Conservation (phyloP, 2,329 filamentous ascomycete genomes). For the Incumbomyces delicatus region DNA sequence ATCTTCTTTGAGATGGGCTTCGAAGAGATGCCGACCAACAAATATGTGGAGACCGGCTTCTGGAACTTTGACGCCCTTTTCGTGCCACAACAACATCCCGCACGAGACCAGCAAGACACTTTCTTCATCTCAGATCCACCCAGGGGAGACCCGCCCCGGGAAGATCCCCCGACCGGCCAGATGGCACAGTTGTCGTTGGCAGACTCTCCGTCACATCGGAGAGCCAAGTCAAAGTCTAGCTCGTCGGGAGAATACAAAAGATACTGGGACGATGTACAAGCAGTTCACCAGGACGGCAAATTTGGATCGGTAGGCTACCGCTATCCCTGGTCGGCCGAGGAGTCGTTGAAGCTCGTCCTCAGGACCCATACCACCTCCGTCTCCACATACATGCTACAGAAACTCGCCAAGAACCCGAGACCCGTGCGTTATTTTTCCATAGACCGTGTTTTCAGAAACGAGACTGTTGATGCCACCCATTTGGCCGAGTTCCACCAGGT, state of each 20-base stretch:
- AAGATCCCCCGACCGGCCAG: constrained; percentile 39
- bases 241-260: constrained; percentile 58
- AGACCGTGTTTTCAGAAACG: constrained; percentile 95
- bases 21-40: constrained; percentile 91
- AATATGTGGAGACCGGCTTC: constrained; percentile 93
- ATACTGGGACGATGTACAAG: constrained; percentile 80
- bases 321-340: constrained; percentile 84
- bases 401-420: constrained; percentile 71
- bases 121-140: constrained; percentile 94
- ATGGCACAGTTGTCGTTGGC: constrained; percentile 33
- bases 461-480: constrained; percentile 94
- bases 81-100: constrained; percentile 94
- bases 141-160: constrained; percentile 56
- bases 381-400: constrained; percentile 81
- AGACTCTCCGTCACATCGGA: constrained; percentile 42
- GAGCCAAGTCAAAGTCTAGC: constrained; percentile 37
- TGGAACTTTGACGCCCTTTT: constrained; percentile 98
- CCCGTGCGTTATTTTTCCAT: constrained; percentile 97
- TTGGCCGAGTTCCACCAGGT: constrained; percentile 97
- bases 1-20: constrained; percentile 99
- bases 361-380: constrained; percentile 94
- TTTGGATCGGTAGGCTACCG: constrained; percentile 94
- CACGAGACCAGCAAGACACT: constrained; percentile 92
- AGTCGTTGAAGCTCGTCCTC: constrained; percentile 77
- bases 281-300: constrained; percentile 82